Conservation (phyloP, 2,329 filamentous ascomycete genomes). For the Apiospora marii region DNA sequence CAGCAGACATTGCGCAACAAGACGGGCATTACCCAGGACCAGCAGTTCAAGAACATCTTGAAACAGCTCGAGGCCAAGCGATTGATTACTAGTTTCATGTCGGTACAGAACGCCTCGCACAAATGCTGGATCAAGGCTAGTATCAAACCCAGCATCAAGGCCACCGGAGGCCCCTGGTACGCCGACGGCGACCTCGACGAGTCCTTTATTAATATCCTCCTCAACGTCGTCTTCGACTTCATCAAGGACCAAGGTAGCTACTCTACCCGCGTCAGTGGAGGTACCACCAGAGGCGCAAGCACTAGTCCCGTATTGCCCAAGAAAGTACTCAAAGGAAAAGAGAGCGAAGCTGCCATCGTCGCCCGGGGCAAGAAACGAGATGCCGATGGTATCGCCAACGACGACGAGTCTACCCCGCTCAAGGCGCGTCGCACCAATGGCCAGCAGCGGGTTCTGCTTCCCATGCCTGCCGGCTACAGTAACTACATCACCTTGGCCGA, state of each 20-base stretch:
- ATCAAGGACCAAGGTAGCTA: constrained; percentile 44
- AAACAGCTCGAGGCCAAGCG: constrained; percentile 84
- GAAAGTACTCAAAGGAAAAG: constrained; percentile 61
- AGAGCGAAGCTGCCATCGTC: constrained; percentile 45
- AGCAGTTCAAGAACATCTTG: constrained; percentile 79
- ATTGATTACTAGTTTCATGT: constrained; percentile 89
- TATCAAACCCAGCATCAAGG: constrained; percentile 85
- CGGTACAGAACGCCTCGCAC: constrained; percentile 86
- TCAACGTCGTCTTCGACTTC: constrained; percentile 50
- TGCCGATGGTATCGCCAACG: constrained; percentile 53
- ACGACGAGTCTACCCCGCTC: constrained; percentile 38
- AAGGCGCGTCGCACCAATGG: constrained; percentile 39
- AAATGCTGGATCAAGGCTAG: constrained; percentile 96
- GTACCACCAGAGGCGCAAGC: constrained; percentile 44
- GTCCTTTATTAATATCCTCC: constrained; percentile 82
- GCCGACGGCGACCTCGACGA: constrained; percentile 90
- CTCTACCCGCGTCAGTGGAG: constrained; percentile 43
- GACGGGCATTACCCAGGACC: constrained; percentile 85
- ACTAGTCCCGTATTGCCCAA: constrained; percentile 56
- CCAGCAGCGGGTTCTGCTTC: constrained; percentile 50
- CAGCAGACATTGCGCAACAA: constrained; percentile 82
- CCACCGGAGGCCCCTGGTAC: constrained; percentile 94
- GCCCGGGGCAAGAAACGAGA: constrained; percentile 59
- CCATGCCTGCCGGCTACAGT: constrained; percentile 71
- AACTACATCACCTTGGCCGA: constrained; percentile 82